Conservation (phyloP, 2,329 filamentous ascomycete genomes). For the Chaetomium globosum region DNA sequence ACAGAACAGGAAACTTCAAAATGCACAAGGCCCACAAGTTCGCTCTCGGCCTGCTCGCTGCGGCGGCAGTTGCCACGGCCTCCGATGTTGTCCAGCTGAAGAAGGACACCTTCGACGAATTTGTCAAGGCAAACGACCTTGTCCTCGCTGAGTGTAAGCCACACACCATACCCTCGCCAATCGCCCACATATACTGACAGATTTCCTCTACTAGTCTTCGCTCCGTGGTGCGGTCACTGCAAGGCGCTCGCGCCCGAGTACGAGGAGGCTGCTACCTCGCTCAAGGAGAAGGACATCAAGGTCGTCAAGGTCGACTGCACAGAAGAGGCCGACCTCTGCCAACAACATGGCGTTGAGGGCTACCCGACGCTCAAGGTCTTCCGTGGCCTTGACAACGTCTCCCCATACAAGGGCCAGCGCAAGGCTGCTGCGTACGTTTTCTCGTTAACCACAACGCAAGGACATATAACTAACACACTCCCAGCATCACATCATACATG, state of each 20-base stretch:
- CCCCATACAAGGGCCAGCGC: constrained; percentile 83
- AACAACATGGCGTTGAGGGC: constrained; percentile 86
- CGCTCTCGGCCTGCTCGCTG: constrained; percentile 57
- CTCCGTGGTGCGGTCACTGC: constrained; percentile 97
- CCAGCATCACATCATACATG: constrained; percentile 81
- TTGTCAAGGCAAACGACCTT: constrained; percentile 81
- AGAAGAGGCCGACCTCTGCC: constrained; percentile 88
- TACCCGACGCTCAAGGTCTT: constrained; percentile 99
- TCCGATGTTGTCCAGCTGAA: constrained; percentile 87
- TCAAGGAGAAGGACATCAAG: constrained; percentile 86
- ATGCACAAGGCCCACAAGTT: constrained; percentile 55
- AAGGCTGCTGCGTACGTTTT: constrained; percentile 73
- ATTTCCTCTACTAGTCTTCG: constrained; percentile 68
- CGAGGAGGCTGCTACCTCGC: constrained; percentile 78
- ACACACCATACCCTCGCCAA: constrained; percentile 26
- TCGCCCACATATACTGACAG: constrained; percentile 19
- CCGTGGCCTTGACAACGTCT: constrained; percentile 80
- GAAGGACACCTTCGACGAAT: constrained; percentile 82
- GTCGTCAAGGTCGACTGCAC: constrained; percentile 94
- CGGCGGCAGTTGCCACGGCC: constrained; percentile 61
- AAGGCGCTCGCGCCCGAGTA: constrained; percentile 95
- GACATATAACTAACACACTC: constrained; percentile 4
- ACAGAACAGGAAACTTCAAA: constrained; percentile 36
- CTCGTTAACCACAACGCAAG: background rate
- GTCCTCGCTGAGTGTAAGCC: constrained; percentile 89